phyloP scores from a whole-genome alignment of 768 basidiomycete genomes.

The Tylopilus rubrobrunneus region DNA sequence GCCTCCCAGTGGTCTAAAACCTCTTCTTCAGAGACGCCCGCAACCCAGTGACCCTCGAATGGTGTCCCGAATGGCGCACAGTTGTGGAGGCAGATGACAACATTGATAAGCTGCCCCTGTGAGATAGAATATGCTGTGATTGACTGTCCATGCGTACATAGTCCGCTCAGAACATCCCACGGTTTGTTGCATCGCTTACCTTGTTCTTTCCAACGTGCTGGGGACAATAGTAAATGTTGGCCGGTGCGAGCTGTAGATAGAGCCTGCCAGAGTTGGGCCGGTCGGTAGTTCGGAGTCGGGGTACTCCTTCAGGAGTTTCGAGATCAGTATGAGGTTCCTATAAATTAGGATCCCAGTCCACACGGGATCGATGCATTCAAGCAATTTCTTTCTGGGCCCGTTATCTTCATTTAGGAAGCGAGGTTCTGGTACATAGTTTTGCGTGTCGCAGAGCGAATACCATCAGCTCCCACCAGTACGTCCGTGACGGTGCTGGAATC shows the following conservation, averaged over 20 bases:
- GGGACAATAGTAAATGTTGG: too few species aligned
- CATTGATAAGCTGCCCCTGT: too few species aligned
- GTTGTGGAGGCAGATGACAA: too few species aligned
- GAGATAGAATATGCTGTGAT: too few species aligned
- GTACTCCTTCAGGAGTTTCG: not conserved
- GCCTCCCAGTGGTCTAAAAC: too few species aligned
- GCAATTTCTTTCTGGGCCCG: slow-evolving; percentile 5
- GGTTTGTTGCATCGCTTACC: too few species aligned
- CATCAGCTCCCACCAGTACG: slow-evolving; percentile 42
- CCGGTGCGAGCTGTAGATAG: not conserved
- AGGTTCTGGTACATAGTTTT: slow-evolving; percentile 16
- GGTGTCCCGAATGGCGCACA: too few species aligned
- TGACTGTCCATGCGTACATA: too few species aligned
- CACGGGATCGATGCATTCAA: slow-evolving; percentile 20
- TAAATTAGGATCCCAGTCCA: slow-evolving; percentile 31
- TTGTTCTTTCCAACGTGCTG: too few species aligned
- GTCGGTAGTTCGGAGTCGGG: slow-evolving; percentile 28
- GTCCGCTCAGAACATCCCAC: too few species aligned
- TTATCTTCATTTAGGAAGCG: slow-evolving; percentile 4
- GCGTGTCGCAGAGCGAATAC: slow-evolving; percentile 35
- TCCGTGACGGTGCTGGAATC: slow-evolving; percentile 35
- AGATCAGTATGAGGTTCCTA: slow-evolving; percentile 32
- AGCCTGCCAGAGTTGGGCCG: slow-evolving; percentile 22
- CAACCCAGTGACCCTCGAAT: too few species aligned
- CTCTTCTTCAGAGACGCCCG: too few species aligned